These are phyloP conservation scores for Ustilago tritici DNA, from an alignment of 1,284 basidiomycete species.

Conservation along the genomic window DNA sequence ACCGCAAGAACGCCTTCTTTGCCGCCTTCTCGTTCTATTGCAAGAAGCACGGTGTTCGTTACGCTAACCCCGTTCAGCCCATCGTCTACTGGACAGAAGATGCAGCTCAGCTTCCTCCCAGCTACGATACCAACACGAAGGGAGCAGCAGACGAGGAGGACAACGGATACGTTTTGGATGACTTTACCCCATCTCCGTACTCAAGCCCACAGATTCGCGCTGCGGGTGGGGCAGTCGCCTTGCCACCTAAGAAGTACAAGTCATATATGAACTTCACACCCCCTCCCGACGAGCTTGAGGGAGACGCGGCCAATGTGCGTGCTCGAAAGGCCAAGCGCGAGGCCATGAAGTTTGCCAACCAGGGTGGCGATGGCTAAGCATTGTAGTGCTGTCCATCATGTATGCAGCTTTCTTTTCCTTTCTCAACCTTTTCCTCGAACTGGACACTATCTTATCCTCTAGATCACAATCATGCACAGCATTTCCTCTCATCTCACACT, in stretches of 20 bases:
- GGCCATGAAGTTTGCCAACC: slow-evolving; percentile 47
- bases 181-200: slow-evolving; percentile 50
- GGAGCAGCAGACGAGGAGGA: slow-evolving; percentile 29
- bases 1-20: slow-evolving; percentile 63
- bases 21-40: slow-evolving; percentile 64
- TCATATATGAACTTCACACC: slow-evolving; percentile 63
- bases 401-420: background rate
- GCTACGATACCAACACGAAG: slow-evolving; percentile 42
- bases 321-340: slow-evolving; percentile 41
- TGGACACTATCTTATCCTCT: slow-evolving; percentile 2
- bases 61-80: slow-evolving; percentile 57
- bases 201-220: slow-evolving; percentile 40
- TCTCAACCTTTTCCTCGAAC: background rate
- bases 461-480: slow-evolving; percentile 4
- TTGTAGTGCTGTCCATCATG: background rate
- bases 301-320: slow-evolving; percentile 33
- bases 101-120: slow-evolving; percentile 50
- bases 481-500: slow-evolving; percentile 1
- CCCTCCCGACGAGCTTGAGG: slow-evolving; percentile 58
- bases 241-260: slow-evolving; percentile 56
- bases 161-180: slow-evolving; percentile 52
- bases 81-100: slow-evolving; percentile 63
- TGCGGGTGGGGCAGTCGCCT: slow-evolving; percentile 31
- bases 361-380: slow-evolving; percentile 57
- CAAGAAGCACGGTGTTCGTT: slow-evolving; percentile 66